Conservation (phyloP, 768 basidiomycete genomes). For the Steccherinum ochraceum region DNA sequence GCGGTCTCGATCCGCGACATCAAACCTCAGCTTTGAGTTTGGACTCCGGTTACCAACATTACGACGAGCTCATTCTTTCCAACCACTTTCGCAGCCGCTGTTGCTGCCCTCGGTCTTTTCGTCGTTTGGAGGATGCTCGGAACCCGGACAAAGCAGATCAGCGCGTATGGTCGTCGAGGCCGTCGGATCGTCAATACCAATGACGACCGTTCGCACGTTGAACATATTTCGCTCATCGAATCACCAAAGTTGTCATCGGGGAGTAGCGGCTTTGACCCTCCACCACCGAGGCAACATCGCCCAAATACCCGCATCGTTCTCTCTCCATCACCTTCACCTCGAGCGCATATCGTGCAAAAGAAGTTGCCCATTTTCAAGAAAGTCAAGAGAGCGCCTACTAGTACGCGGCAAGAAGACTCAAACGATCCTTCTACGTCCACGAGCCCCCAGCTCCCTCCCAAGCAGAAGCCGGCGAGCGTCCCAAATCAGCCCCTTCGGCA, state of each 20-base stretch:
- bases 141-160: conserved; percentile 24
- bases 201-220: conserved; percentile 8
- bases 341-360: neutral
- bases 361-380: neutral
- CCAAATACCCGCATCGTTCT: neutral
- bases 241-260: neutral
- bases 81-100: neutral
- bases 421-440: too few species aligned
- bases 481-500: conserved; percentile 24
- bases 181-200: conserved; percentile 24
- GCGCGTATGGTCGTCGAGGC: conserved; percentile 25
- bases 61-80: neutral
- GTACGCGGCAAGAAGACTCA: neutral
- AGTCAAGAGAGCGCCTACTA: neutral
- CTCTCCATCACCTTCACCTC: neutral
- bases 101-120: neutral
- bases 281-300: neutral
- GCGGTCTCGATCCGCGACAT: too few species aligned
- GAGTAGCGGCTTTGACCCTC: neutral
- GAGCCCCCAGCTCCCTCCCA: too few species aligned
- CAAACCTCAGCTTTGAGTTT: too few species aligned
- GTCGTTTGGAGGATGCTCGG: conserved; percentile 17
- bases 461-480: too few species aligned
- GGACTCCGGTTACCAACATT: too few species aligned
- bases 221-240: neutral